Evolutionary conservation across 2,329 filamentous ascomycete genomes (phyloP).

Genomic region (Fonsecaea nubica): DNA sequence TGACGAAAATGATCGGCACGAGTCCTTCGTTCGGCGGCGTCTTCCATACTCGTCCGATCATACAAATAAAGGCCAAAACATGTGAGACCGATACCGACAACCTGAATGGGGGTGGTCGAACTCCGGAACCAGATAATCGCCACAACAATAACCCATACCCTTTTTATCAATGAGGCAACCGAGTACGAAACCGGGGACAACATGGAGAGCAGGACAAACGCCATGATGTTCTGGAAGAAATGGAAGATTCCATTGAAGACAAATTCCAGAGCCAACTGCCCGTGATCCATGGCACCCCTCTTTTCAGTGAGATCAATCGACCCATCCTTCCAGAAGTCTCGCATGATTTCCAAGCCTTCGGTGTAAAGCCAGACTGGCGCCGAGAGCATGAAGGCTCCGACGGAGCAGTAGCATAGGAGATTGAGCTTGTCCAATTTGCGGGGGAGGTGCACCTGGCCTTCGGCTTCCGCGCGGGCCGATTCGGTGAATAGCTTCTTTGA

Average conservation of each 20-base stretch:
- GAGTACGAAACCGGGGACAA: slow-evolving; percentile 97
- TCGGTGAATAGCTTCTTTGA: slow-evolving; percentile 98
- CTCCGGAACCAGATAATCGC: slow-evolving; percentile 97
- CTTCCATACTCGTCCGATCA: slow-evolving; percentile 86
- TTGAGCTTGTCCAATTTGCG: slow-evolving; percentile 96
- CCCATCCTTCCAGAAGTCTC: slow-evolving; percentile 82
- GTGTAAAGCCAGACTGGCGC: slow-evolving; percentile 91
- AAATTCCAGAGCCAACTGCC: slow-evolving; percentile 75
- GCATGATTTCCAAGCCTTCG: slow-evolving; percentile 79
- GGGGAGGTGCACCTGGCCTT: slow-evolving; percentile 66
- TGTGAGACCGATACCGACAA: slow-evolving; percentile 82
- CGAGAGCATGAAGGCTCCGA: slow-evolving; percentile 86
- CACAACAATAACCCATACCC: slow-evolving; percentile 94
- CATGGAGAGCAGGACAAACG: slow-evolving; percentile 89
- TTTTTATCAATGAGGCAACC: slow-evolving; percentile 93
- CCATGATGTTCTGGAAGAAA: slow-evolving; percentile 94
- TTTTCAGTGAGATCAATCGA: slow-evolving; percentile 76
- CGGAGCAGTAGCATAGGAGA: slow-evolving; percentile 94
- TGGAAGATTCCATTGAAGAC: slow-evolving; percentile 97
- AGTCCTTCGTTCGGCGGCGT: slow-evolving; percentile 83
- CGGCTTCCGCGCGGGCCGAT: slow-evolving; percentile 80
- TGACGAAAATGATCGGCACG: slow-evolving; percentile 68
- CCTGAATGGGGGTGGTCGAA: slow-evolving; percentile 82
- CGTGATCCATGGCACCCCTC: slow-evolving; percentile 72
- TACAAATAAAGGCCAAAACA: slow-evolving; percentile 94